Evolutionary conservation across 73 alveolate species (phyloP).

Genomic region (Blepharisma stoltei): DNA sequence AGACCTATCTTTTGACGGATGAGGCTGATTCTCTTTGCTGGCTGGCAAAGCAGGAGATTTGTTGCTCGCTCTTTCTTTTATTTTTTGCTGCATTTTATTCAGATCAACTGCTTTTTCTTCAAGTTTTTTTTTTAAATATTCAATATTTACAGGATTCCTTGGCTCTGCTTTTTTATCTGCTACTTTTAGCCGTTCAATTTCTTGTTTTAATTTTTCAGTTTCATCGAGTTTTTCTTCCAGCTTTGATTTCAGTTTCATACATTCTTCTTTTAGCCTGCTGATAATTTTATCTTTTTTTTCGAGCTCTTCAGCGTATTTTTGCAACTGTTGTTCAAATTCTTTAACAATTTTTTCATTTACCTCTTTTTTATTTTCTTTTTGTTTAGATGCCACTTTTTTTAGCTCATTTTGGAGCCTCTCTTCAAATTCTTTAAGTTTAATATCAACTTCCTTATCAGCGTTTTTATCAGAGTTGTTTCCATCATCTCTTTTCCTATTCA

Average conservation of each 20-base stretch:
- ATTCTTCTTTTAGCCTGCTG: neutral
- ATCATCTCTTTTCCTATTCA: neutral
- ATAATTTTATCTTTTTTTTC: neutral
- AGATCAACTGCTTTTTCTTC: constrained; percentile 24
- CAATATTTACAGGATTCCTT: constrained; percentile 6
- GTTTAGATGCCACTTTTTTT: neutral
- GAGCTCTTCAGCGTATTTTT: neutral
- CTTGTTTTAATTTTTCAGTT: constrained; percentile 18
- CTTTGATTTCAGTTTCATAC: neutral
- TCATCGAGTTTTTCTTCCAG: constrained; percentile 12
- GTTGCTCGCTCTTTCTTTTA: neutral
- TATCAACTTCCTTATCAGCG: neutral
- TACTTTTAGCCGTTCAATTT: neutral
- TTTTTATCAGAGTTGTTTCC: too few species aligned
- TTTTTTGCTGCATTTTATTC: neutral
- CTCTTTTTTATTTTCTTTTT: neutral
- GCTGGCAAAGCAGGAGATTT: too few species aligned
- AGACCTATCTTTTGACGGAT: neutral
- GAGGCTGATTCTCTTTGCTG: neutral
- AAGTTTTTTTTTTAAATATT: neutral
- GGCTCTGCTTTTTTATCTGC: neutral
- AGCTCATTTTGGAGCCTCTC: neutral
- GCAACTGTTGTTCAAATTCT: too few species aligned
- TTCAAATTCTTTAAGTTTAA: neutral
- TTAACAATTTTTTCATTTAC: too few species aligned